phyloP scores from a whole-genome alignment of 768 basidiomycete species.

The Tylopilus vinaceipallidus region DNA sequence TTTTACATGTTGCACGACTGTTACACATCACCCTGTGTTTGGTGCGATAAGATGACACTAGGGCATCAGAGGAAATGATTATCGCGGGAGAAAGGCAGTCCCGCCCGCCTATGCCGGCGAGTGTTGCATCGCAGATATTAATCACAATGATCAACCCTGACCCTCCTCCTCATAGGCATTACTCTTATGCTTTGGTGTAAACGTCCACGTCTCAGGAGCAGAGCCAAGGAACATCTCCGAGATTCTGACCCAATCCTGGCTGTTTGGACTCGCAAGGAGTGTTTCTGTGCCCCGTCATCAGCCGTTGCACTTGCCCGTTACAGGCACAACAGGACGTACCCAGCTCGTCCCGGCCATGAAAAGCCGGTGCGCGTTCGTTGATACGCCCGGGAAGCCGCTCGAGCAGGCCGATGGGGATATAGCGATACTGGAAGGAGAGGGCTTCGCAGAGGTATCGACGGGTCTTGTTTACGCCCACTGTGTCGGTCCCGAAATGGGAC shows the following conservation, averaged over 20 bases:
- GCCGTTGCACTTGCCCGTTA: too few species aligned
- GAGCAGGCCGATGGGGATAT: conserved; percentile 90
- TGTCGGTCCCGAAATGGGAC: conserved; percentile 84
- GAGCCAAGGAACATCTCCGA: conserved; percentile 95
- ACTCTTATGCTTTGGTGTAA: conserved; percentile 93
- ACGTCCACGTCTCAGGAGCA: conserved; percentile 77
- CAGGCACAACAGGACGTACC: conserved; percentile 48
- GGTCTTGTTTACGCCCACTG: conserved; percentile 85
- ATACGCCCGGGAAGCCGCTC: conserved; percentile 77
- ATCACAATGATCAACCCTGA: conserved; percentile 49
- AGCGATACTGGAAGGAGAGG: conserved; percentile 94
- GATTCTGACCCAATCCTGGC: conserved; percentile 88
- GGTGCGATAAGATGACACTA: neutral
- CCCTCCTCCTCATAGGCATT: conserved; percentile 69
- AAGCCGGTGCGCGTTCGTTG: conserved; percentile 90
- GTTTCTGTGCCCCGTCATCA: conserved; percentile 57
- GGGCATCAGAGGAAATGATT: neutral
- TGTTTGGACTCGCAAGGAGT: conserved; percentile 73
- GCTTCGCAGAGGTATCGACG: conserved; percentile 94
- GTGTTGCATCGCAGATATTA: neutral
- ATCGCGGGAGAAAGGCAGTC: neutral
- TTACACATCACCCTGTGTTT: neutral
- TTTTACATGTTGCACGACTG: neutral
- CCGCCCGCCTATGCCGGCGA: neutral
- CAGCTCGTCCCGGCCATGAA: conserved; percentile 83